phyloP scores from a whole-genome alignment of 768 basidiomycete species.

The Suillus weaverae region DNA sequence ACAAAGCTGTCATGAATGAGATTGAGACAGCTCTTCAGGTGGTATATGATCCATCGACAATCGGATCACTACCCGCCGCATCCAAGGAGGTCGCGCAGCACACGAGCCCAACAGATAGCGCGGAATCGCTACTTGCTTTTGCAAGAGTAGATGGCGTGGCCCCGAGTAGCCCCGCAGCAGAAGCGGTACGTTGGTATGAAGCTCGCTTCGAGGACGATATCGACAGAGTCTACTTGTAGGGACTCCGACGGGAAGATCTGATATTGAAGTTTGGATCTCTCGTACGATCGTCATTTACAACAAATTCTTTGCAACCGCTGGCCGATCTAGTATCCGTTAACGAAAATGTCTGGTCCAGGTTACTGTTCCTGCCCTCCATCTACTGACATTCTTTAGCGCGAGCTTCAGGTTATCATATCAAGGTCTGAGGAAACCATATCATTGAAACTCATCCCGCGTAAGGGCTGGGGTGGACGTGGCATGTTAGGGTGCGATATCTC shows the following conservation, averaged over 20 bases:
- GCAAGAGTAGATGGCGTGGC: constrained; percentile 83
- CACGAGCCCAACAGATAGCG: constrained; percentile 7
- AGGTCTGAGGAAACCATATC: constrained; percentile 47
- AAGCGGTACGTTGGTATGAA: constrained; percentile 58
- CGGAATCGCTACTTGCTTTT: constrained; percentile 48
- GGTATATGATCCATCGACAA: constrained; percentile 56
- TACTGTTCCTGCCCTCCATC: neutral
- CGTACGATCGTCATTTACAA: constrained; percentile 50
- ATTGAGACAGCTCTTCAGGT: constrained; percentile 68
- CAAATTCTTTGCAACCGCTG: constrained; percentile 63
- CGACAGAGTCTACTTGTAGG: constrained; percentile 41
- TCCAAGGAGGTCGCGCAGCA: constrained; percentile 16
- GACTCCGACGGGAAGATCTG: constrained; percentile 66
- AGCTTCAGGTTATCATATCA: constrained; percentile 57
- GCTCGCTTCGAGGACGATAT: neutral
- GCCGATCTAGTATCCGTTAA: constrained; percentile 71
- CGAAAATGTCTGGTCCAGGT: constrained; percentile 64
- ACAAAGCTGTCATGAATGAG: constrained; percentile 59
- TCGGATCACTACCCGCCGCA: constrained; percentile 16
- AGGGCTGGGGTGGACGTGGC: constrained; percentile 87
- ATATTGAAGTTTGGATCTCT: constrained; percentile 73
- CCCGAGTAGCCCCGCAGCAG: constrained; percentile 76
- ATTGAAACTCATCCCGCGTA: constrained; percentile 64
- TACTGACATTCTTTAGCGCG: constrained; percentile 43
- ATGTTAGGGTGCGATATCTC: constrained; percentile 65